Evolutionary conservation across 192 early-diverging fungal genomes (phyloP), one percentile per base, ranked within the genome.

Genomic region (Globomyces pollinis-pini): DNA sequence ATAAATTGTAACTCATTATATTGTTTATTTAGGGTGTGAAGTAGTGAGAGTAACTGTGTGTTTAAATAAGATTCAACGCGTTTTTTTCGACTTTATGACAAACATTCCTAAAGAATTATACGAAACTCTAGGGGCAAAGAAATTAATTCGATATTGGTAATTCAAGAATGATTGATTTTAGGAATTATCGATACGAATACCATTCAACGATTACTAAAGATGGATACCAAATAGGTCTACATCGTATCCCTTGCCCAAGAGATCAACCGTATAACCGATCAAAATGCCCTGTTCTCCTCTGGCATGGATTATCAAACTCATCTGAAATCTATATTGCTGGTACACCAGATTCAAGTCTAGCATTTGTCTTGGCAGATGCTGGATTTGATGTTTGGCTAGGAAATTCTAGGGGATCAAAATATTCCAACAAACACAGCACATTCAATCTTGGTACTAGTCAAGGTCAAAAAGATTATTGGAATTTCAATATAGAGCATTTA

Each of bases 281-380:
- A 60, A 36, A 73, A 65, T 59, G 49, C 45, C 35, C 66, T 61
- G 90, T 95, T 16, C 68, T 95, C 24, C 74, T 95, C 9, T 91
- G 88, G 76, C 92, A 95, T 68, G 92, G 90, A 2, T 86, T 95
- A 57, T 78, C 87, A 72, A 91, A 91, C 72, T 86, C 70, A 60
- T 86, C 83, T 2, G 88, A 90, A 34, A 84, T 90, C 18, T 95
- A 88, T 78, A 74, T 92, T 38, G 84, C 86, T 39, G 15, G 23
- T 8, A 30, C 28, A 23, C 55, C 34, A 30, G 28, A 57, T 8
- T 33, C 30, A 2, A 43, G 26, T 23, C 57, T 95, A 59, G 84
- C 92, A 7, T 84, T 89, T 57, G 61, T 86, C 1, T 78, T 95
- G 20, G 88, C 85, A 7, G 81, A 88, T 56, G 82, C 79, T 3